Evolutionary conservation across 78 protist genomes (phyloP).

Genomic region (Emiliania huxleyi): DNA sequence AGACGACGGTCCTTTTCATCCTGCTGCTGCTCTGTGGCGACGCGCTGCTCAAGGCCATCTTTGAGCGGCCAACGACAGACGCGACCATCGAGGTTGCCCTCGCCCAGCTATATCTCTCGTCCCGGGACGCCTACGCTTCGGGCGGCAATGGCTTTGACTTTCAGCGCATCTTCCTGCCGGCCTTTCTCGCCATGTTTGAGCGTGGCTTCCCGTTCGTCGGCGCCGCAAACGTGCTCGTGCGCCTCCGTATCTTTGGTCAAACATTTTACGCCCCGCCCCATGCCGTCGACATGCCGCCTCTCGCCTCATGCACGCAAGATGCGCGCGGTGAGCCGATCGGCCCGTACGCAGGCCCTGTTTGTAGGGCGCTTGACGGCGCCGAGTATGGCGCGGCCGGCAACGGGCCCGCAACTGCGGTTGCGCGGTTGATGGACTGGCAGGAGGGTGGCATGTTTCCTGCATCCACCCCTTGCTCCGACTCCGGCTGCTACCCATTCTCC

Average conservation of each 20-base stretch:
- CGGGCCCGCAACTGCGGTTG: not conserved
- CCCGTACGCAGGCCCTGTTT: not conserved
- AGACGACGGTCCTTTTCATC: not conserved
- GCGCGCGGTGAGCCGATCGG: not conserved
- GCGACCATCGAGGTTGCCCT: not conserved
- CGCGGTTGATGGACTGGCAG: not conserved
- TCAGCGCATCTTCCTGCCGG: not conserved
- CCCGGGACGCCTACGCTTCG: not conserved
- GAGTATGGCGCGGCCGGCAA: not conserved
- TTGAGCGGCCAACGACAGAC: not conserved
- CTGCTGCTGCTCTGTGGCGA: not conserved
- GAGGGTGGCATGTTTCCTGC: not conserved
- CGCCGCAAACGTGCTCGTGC: not conserved
- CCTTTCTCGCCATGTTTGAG: not conserved
- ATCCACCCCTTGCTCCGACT: not conserved
- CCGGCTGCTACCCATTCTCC: not conserved
- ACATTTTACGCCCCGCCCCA: not conserved
- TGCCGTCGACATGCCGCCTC: not conserved
- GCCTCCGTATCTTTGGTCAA: not conserved
- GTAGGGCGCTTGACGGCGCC: not conserved
- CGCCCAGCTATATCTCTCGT: not conserved
- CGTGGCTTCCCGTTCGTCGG: not conserved
- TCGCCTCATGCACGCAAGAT: not conserved
- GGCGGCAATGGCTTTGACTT: not conserved
- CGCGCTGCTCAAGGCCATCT: not conserved